phyloP scores from a whole-genome alignment of 2,329 filamentous ascomycete species.

The Penicillium aurantiogriseum region DNA sequence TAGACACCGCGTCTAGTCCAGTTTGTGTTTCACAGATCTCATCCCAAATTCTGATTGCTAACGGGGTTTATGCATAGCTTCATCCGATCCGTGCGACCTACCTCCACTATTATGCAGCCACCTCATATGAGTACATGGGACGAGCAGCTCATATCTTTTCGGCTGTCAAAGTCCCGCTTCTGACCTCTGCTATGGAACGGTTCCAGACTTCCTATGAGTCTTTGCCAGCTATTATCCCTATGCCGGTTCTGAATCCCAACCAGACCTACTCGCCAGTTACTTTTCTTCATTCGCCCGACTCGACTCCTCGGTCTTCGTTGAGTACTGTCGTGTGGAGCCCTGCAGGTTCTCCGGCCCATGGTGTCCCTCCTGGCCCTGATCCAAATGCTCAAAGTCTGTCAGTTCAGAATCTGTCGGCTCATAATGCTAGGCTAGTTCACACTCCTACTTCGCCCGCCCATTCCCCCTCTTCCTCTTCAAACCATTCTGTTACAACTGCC shows the following conservation, averaged over 20 bases:
- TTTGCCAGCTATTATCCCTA: slow-evolving; percentile 23
- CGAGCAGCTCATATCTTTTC: slow-evolving; percentile 49
- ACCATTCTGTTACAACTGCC: not conserved
- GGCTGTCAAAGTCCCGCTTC: slow-evolving; percentile 39
- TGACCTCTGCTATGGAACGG: slow-evolving; percentile 41
- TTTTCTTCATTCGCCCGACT: not conserved
- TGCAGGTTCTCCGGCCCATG: not conserved
- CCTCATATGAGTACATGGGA: slow-evolving; percentile 49
- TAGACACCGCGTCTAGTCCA: slow-evolving; percentile 25
- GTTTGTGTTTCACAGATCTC: slow-evolving; percentile 22
- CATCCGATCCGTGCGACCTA: slow-evolving; percentile 39
- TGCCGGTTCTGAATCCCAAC: not conserved
- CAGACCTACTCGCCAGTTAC: not conserved
- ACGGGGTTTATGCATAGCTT: slow-evolving; percentile 25
- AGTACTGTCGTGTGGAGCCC: not conserved
- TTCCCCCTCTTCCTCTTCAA: not conserved
- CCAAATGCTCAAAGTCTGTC: not conserved
- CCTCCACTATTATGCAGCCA: slow-evolving; percentile 48
- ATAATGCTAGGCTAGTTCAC: not conserved
- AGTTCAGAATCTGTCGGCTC: not conserved
- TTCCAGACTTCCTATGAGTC: slow-evolving; percentile 37
- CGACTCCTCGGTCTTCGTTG: not conserved
- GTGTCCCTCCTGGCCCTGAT: not conserved
- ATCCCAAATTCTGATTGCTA: not conserved
- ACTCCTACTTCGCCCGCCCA: not conserved